Conservation (phyloP, 495 filamentous ascomycete genomes). For the Penicillium dipodomyicola region DNA sequence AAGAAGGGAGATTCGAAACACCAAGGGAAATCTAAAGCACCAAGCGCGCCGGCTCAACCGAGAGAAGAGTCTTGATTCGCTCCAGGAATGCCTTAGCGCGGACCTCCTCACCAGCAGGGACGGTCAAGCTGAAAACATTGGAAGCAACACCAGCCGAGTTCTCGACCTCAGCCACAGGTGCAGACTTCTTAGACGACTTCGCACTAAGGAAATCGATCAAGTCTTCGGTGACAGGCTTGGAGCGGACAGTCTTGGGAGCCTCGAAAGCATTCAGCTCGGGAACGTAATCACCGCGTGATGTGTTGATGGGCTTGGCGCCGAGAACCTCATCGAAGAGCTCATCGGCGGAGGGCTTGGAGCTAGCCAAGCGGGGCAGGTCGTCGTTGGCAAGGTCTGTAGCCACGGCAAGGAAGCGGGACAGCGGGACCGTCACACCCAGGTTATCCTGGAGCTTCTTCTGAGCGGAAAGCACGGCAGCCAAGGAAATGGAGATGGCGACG, state of each 20-base stretch:
- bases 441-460: conserved; percentile 75
- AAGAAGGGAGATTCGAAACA: conserved; percentile 16
- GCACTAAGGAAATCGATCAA: conserved; percentile 76
- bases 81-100: conserved; percentile 78
- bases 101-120: conserved; percentile 73
- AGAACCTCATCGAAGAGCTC: conserved; percentile 89
- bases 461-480: conserved; percentile 70
- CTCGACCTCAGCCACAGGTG: conserved; percentile 24
- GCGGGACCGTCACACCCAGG: conserved; percentile 73
- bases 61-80: conserved; percentile 76
- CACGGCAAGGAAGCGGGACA: conserved; percentile 82
- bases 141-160: conserved; percentile 42
- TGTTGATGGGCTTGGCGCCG: conserved; percentile 59
- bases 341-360: conserved; percentile 61
- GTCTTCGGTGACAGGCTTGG: conserved; percentile 46
- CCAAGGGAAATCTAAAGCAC: conserved; percentile 49
- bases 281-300: conserved; percentile 59
- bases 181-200: conserved; percentile 36
- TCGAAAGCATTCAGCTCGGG: conserved; percentile 70
- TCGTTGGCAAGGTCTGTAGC: conserved; percentile 85
- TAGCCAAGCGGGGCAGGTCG: conserved; percentile 65
- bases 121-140: conserved; percentile 78
- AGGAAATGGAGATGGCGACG: conserved; percentile 66
- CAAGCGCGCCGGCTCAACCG: conserved; percentile 76
- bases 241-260: conserved; percentile 24